phyloP scores from a whole-genome alignment of 2,329 filamentous ascomycete species.

The Exophiala aquamarina region DNA sequence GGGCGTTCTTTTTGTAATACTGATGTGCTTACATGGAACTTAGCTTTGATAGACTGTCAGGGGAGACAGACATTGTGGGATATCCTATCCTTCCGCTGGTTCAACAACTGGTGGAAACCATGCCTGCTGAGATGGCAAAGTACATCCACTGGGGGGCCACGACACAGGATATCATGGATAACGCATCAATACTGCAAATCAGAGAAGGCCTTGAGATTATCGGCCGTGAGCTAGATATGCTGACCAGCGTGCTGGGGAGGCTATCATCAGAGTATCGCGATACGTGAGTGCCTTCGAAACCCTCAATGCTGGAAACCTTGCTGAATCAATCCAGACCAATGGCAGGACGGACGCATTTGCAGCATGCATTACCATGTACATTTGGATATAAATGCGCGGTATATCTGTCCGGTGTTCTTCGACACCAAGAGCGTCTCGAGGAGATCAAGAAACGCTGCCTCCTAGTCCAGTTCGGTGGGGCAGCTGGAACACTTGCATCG shows the following conservation, averaged over 20 bases:
- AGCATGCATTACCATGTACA: conserved; percentile 57
- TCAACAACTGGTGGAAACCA: conserved; percentile 26
- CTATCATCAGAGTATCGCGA: conserved; percentile 50
- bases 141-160: conserved; percentile 62
- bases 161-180: conserved; percentile 61
- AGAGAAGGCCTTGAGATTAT: conserved; percentile 51
- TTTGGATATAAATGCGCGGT: conserved; percentile 61
- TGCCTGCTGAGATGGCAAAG: conserved; percentile 31
- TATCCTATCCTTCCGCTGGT: conserved; percentile 31
- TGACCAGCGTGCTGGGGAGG: conserved; percentile 44
- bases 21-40: background rate
- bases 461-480: conserved; percentile 58
- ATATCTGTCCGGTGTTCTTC: conserved; percentile 51
- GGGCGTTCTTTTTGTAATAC: background rate
- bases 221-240: conserved; percentile 43
- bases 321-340: conserved; percentile 40
- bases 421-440: conserved; percentile 49
- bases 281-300: conserved; percentile 29
- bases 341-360: conserved; percentile 59
- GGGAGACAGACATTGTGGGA: conserved; percentile 31
- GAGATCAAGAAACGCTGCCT: conserved; percentile 49
- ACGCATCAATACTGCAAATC: conserved; percentile 55
- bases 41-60: conserved; percentile 25
- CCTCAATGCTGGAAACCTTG: background rate
- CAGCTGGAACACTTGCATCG: conserved; percentile 56